phyloP scores from a whole-genome alignment of 257 asterid species.

The Solanum tacnaense region DNA sequence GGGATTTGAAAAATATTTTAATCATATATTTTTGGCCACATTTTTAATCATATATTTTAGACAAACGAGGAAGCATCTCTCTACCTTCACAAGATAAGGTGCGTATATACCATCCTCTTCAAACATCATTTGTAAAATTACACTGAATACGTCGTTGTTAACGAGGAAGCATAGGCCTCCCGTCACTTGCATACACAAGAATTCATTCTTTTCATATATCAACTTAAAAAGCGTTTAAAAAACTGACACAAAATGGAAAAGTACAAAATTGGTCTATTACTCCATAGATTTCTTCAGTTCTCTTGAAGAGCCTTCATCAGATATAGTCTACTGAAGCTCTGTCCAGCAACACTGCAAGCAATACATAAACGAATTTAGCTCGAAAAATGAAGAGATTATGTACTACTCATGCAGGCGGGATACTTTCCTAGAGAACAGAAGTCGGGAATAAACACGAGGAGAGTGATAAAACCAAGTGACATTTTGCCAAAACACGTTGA shows the following conservation, averaged over 20 bases:
- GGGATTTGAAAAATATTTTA: too few species aligned
- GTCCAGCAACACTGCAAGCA: conserved; percentile 73
- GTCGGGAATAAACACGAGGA: background rate
- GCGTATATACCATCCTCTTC: background rate
- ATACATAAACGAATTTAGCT: background rate
- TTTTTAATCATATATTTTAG: background rate
- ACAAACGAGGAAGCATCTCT: background rate
- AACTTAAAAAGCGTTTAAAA: background rate
- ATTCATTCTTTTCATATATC: background rate
- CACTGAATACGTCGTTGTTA: background rate
- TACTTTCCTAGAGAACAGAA: background rate
- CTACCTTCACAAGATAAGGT: background rate
- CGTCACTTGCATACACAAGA: background rate
- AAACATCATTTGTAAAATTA: background rate
- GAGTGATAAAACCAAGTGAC: background rate
- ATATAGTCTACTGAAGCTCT: conserved; percentile 75
- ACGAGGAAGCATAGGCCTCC: background rate
- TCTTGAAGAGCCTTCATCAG: conserved; percentile 90
- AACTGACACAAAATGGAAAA: background rate
- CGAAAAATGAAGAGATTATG: background rate
- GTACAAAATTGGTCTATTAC: background rate
- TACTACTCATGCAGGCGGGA: background rate
- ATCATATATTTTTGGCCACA: background rate
- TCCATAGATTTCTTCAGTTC: background rate
- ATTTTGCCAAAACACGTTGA: background rate